phyloP scores from a whole-genome alignment of 176 grass and related monocot genomes.

The Themeda triandra region DNA sequence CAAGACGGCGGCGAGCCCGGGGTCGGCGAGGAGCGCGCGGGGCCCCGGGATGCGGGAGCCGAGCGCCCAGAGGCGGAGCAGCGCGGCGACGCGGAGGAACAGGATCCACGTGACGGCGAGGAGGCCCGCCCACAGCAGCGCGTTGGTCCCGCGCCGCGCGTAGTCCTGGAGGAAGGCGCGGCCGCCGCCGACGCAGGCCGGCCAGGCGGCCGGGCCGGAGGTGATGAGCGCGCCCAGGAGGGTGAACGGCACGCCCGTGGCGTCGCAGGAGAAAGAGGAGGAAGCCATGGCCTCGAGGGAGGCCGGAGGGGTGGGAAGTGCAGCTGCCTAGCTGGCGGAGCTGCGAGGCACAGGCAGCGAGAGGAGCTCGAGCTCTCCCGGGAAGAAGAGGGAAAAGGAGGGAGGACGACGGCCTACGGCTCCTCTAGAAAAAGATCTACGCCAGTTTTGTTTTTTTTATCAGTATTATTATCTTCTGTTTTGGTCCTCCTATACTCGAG shows the following conservation, averaged over 20 bases:
- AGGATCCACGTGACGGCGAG: constrained; percentile 59
- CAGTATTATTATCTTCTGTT: no score
- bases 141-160: constrained; percentile 69
- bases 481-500: no score
- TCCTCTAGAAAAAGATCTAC: background rate
- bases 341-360: background rate
- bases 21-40: constrained; percentile 29
- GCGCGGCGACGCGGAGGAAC: constrained; percentile 33
- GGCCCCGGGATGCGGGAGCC: constrained; percentile 73
- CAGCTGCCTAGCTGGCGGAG: background rate
- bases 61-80: constrained; percentile 62
- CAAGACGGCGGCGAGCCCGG: constrained; percentile 30
- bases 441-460: no score
- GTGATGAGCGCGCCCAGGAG: constrained; percentile 70
- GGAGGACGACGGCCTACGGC: background rate
- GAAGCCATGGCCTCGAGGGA: background rate
- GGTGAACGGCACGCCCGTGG: constrained; percentile 53
- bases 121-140: constrained; percentile 67
- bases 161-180: constrained; percentile 71
- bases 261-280: constrained; percentile 23
- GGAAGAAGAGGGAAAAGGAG: background rate
- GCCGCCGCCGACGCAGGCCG: constrained; percentile 35
- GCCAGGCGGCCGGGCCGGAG: constrained; percentile 20
- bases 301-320: background rate
- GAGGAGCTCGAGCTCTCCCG: constrained; percentile 6